Conservation (phyloP, 441 rosid genomes). For the Mallotus japonicus region DNA sequence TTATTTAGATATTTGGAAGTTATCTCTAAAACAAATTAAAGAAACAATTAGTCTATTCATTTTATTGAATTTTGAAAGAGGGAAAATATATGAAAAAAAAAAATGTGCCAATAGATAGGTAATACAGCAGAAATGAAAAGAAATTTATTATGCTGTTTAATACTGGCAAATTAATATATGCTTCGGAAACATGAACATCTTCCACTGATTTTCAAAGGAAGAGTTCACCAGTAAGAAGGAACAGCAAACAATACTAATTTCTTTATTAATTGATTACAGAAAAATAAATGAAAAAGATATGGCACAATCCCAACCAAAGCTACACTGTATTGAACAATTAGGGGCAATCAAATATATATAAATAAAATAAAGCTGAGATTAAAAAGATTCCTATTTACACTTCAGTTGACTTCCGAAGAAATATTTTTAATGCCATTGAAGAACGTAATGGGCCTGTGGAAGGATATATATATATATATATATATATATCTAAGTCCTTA, state of each 20-base stretch:
- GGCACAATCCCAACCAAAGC: not conserved
- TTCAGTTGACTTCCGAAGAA: too few relatives aligned
- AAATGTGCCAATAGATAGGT: not conserved
- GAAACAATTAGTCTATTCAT: not conserved
- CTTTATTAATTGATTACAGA: conserved; percentile 9
- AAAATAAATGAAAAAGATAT: not conserved
- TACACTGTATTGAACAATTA: not conserved
- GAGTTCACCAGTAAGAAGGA: conserved; percentile 80
- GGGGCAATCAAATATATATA: not conserved
- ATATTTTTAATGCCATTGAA: conserved; percentile 27
- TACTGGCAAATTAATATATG: conserved; percentile 21
- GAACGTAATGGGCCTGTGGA: conserved; percentile 39
- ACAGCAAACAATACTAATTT: conserved; percentile 17
- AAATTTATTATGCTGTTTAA: conserved; percentile 11
- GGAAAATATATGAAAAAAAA: too few relatives aligned
- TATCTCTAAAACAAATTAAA: too few relatives aligned
- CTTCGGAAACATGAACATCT: conserved; percentile 83
- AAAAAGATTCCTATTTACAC: conserved; percentile 15
- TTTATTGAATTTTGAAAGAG: not conserved
- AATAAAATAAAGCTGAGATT: conserved; percentile 8
- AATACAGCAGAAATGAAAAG: conserved; percentile 6
- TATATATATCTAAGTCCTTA: too few relatives aligned
- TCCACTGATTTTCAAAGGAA: conserved; percentile 29
- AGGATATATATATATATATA: too few relatives aligned
- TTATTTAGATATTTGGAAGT: too few relatives aligned